Conservation (phyloP, 2,329 filamentous ascomycete species). For the Fusarium papillatum region DNA sequence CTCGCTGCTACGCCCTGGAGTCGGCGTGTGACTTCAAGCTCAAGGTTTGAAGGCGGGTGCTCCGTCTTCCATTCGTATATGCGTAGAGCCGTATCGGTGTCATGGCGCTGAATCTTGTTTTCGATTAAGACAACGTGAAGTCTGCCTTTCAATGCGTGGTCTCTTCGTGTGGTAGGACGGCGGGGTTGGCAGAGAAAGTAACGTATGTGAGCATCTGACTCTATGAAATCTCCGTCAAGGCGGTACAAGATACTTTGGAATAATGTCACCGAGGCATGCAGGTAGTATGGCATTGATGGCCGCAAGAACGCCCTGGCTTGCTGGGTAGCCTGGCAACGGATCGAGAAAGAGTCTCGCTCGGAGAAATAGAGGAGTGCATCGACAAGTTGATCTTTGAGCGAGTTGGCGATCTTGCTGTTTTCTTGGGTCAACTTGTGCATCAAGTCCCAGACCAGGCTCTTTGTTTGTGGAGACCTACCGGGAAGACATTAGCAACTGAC, state of each 20-base stretch:
- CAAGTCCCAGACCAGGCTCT: not conserved
- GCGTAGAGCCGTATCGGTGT: slow-evolving; percentile 36
- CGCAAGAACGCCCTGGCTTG: slow-evolving; percentile 27
- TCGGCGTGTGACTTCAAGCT: slow-evolving; percentile 43
- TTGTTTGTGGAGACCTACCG: not conserved
- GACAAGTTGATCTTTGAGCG: not conserved
- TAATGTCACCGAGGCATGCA: slow-evolving; percentile 41
- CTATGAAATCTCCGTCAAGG: slow-evolving; percentile 34
- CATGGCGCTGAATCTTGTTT: slow-evolving; percentile 44
- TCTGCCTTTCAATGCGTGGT: slow-evolving; percentile 41
- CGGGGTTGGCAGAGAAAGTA: slow-evolving; percentile 15
- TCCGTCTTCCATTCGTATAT: slow-evolving; percentile 44
- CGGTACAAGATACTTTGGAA: slow-evolving; percentile 43
- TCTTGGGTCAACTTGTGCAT: not conserved
- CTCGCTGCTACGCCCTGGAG: slow-evolving; percentile 42
- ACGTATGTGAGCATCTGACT: slow-evolving; percentile 16
- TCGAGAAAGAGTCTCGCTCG: slow-evolving; percentile 36
- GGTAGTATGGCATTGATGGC: slow-evolving; percentile 42
- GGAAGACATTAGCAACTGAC: not conserved
- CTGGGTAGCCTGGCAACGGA: slow-evolving; percentile 33
- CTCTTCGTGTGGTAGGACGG: slow-evolving; percentile 26
- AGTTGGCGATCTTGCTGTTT: not conserved
- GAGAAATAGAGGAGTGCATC: not conserved
- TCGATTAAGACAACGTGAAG: slow-evolving; percentile 45
- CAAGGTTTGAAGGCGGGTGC: slow-evolving; percentile 38